Evolutionary conservation across 768 basidiomycete genomes (phyloP).

Genomic region (Psilocybe cubensis): DNA sequence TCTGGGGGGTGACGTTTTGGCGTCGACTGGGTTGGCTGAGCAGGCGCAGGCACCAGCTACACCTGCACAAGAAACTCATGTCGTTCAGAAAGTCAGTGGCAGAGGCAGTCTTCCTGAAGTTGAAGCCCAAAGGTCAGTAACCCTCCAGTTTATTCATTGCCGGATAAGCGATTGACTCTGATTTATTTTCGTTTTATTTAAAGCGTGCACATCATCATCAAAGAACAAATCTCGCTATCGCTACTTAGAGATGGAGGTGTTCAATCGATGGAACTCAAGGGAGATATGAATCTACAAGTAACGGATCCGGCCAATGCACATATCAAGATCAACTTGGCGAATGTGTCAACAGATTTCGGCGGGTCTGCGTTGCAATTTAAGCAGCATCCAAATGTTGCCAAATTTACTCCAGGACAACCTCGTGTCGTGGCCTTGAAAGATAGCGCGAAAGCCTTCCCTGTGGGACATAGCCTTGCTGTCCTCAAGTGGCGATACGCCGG

Average conservation of each 20-base stretch:
- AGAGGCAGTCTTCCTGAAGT: slow-evolving; percentile 77
- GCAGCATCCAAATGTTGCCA: slow-evolving; percentile 94
- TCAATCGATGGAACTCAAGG: slow-evolving; percentile 88
- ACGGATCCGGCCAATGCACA: slow-evolving; percentile 75
- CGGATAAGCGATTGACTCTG: background rate
- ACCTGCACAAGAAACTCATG: slow-evolving; percentile 46
- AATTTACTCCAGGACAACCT: slow-evolving; percentile 69
- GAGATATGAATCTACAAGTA: slow-evolving; percentile 92
- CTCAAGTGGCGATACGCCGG: slow-evolving; percentile 92
- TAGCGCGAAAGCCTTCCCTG: slow-evolving; percentile 79
- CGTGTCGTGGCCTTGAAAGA: slow-evolving; percentile 85
- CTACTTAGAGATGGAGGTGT: slow-evolving; percentile 91
- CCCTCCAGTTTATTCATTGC: background rate
- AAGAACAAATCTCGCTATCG: slow-evolving; percentile 80
- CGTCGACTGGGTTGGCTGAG: slow-evolving; percentile 49
- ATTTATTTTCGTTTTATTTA: background rate
- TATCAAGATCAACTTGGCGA: slow-evolving; percentile 67
- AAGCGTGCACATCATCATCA: slow-evolving; percentile 87
- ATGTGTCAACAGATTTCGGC: slow-evolving; percentile 59
- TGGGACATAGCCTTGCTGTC: slow-evolving; percentile 84
- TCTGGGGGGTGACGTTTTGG: slow-evolving; percentile 75
- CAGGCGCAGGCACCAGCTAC: slow-evolving; percentile 46
- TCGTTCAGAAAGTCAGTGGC: slow-evolving; percentile 48
- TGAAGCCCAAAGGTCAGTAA: slow-evolving; percentile 68
- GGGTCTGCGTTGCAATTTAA: slow-evolving; percentile 86